Base-by-base conservation (phyloP, 148 eudicot species). In the Salicornia ramosissima region DNA sequence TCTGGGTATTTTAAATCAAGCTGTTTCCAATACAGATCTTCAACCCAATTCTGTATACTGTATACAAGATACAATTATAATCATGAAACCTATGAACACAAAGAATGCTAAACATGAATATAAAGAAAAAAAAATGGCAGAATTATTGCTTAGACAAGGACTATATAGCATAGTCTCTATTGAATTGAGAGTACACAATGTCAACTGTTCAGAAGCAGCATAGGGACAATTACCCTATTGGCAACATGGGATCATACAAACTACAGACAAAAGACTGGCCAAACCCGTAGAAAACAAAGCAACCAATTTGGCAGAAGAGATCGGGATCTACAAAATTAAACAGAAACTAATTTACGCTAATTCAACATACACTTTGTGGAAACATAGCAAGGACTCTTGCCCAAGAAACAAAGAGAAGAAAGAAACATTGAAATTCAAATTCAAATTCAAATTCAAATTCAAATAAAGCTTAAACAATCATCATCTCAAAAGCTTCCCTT, bases 21-120 rank as follows among this genome's bases (percentile, higher is more conserved):
- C 74, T 94, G 93, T 80, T 90, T 94, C 99, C 97, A 94, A 84
- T 74, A 94, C 77, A 94, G 74, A 80, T 94, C 99, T 83, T 84
- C 96, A 58, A 94, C 71, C 99, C 99, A 94, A 66, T 94, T 94
- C 80, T 82, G 88, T 73, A 93, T 80, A 75, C 98, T 93, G 86
- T 51, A 75, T 49, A 43, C 13, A 54, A 24, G 14, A 16, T 39
- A 36, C 30, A 45, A 56, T 29, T 33, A 42, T 22, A 16, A 4
- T 39, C 57, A 19, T 40, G 24, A 11, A 64, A 39, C 47, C 61
- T 24, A 36, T 6, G 36, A 59, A 59, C 11, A 42, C 7, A 19
- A 59, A 18, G 24, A 31, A 62, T 16, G 30, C 8, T 33, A 50
- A 40, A 50, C 65, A 45, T 11, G 10, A 28, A 11, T 3, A 8